Evolutionary conservation across 2,329 filamentous ascomycete genomes (phyloP), one percentile per base, ranked within the genome.

Genomic region (Apiospora phragmitis): DNA sequence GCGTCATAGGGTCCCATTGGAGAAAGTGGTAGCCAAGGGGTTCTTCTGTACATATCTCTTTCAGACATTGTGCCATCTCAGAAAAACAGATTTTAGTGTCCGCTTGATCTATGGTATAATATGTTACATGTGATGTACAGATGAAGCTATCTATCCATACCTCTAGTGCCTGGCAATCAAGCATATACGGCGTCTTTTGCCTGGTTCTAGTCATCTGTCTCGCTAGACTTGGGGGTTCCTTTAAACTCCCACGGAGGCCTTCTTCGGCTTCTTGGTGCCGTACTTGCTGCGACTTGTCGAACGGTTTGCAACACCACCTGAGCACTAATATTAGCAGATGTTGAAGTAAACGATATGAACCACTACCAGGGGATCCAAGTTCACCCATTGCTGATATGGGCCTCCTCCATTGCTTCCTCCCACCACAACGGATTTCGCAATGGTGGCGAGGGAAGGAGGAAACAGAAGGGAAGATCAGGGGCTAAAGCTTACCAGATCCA

Each of bases 231-330:
- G 18, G 41, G 26, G 32, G 29, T 51, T 8, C 38, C 68, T 43
- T 43, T 74, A 76, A 70, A 75, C 79, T 73, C 87, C 85, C 47
- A 89, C 85, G 0, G 87, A 87, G 29, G 91, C 91, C 81, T 91
- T 91, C 91, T 98, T 98, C 0, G 96, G 95, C 86, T 98, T 98
- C 91, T 99, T 99, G 67, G 96, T 97, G 72, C 96, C 96, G 80
- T 97, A 99, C 84, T 99, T 99, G 79, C 94, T 98, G 78, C 96
- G 89, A 81, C 93, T 94, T 29, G 91, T 93, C 78, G 92, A 89
- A 76, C 96, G 88, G 81, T 91, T 96, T 29, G 91, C 91, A 74
- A 99, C 96, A 86, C 96, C 96, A 79, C 94, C 95, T 98, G 74
- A 16, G 72, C 16, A 42, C n/a, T n/a, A 45, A 21, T 18, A 18